Conservation (phyloP, 2,329 filamentous ascomycete species). For the Pezizomycotina sp. region DNA sequence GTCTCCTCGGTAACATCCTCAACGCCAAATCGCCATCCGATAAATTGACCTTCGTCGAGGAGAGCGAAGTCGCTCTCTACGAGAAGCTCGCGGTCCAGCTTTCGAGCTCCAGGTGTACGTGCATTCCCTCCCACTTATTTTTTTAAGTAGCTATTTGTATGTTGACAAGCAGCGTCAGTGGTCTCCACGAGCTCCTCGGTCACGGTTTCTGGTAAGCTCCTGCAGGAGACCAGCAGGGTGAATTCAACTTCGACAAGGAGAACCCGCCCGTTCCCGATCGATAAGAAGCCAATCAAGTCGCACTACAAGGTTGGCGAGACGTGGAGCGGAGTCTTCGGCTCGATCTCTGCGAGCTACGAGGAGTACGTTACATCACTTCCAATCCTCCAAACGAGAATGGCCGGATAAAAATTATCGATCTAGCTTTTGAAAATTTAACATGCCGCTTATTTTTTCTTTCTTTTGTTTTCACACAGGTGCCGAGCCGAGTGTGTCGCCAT, state of each 20-base stretch:
- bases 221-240: conserved; percentile 38
- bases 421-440: conserved; percentile 34
- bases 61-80: conserved; percentile 61
- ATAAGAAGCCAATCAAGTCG: conserved; percentile 36
- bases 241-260: conserved; percentile 45
- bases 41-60: conserved; percentile 74
- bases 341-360: conserved; percentile 44
- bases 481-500: conserved; percentile 32
- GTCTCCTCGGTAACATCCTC: conserved; percentile 79
- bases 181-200: conserved; percentile 44
- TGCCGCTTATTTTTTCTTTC: not conserved
- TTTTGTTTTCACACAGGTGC: conserved; percentile 24
- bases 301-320: conserved; percentile 50
- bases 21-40: conserved; percentile 84
- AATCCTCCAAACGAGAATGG: not conserved
- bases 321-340: conserved; percentile 44
- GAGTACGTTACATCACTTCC: conserved; percentile 29
- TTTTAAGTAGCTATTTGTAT: too few relatives aligned
- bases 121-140: too few relatives aligned
- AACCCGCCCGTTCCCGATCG: conserved; percentile 41
- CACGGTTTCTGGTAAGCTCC: conserved; percentile 47
- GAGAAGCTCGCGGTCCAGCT: conserved; percentile 64
- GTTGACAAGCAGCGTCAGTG: too few relatives aligned
- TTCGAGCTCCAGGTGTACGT: conserved; percentile 95
- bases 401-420: too few relatives aligned